phyloP scores from a whole-genome alignment of 2,329 filamentous ascomycete genomes.

The Orbilia javanica region DNA sequence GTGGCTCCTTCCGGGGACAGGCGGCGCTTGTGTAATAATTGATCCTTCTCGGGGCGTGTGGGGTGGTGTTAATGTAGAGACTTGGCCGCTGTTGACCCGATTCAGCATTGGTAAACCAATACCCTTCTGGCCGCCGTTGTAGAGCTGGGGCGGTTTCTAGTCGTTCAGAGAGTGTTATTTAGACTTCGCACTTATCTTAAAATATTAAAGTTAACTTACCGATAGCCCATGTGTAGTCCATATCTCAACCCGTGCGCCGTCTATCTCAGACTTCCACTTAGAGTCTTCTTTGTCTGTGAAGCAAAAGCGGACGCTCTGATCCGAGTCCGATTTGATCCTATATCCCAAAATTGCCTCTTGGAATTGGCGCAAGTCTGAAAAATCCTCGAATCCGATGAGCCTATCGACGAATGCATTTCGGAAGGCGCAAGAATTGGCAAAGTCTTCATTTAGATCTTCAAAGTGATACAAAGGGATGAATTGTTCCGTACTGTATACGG shows the following conservation, averaged over 20 bases:
- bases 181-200: background rate
- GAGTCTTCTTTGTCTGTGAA: slow-evolving; percentile 33
- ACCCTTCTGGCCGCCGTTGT: slow-evolving; percentile 7
- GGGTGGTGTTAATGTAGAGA: slow-evolving; percentile 7
- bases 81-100: slow-evolving; percentile 13
- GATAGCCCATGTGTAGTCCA: slow-evolving; percentile 32
- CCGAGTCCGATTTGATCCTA: slow-evolving; percentile 29
- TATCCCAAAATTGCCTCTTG: slow-evolving; percentile 41
- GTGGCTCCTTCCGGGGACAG: slow-evolving; percentile 19
- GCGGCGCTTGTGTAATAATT: slow-evolving; percentile 14
- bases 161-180: background rate
- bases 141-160: slow-evolving; percentile 28
- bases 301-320: slow-evolving; percentile 36
- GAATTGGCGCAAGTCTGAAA: slow-evolving; percentile 40
- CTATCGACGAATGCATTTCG: slow-evolving; percentile 33
- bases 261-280: slow-evolving; percentile 9
- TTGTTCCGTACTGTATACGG: slow-evolving; percentile 31
- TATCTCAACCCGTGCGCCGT: slow-evolving; percentile 38
- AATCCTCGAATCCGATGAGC: slow-evolving; percentile 40
- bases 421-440: slow-evolving; percentile 41
- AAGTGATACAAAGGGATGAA: slow-evolving; percentile 49
- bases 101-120: slow-evolving; percentile 20
- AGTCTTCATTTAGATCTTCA: slow-evolving; percentile 37
- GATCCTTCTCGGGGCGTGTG: slow-evolving; percentile 24
- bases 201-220: slow-evolving; percentile 26